These are phyloP conservation scores for Anthostomella pinea DNA, from an alignment of 2,329 filamentous ascomycete species.

Conservation along the genomic window DNA sequence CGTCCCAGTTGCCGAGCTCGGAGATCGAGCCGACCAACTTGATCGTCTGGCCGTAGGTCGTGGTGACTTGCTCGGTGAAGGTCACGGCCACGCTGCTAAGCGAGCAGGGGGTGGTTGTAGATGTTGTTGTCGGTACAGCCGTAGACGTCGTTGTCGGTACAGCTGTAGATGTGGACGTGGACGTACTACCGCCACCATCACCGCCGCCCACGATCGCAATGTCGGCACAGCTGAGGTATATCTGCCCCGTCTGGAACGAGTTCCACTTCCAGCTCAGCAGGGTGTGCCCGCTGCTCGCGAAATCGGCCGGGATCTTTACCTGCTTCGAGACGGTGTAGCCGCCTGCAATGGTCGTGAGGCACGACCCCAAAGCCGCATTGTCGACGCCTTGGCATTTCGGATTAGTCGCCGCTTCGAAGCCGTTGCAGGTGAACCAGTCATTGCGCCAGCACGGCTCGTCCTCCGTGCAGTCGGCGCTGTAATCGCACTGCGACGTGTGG, in stretches of 20 bases:
- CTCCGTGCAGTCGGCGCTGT: conserved; percentile 44
- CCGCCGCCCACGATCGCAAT: conserved; percentile 38
- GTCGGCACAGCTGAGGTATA: conserved; percentile 53
- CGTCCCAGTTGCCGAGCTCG: conserved; percentile 52
- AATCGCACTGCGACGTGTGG: too few relatives aligned
- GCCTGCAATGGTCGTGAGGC: conserved; percentile 49
- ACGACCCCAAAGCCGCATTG: conserved; percentile 40
- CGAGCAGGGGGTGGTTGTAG: conserved; percentile 25
- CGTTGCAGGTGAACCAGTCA: conserved; percentile 55
- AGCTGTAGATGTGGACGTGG: conserved; percentile 3
- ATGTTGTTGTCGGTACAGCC: conserved; percentile 19
- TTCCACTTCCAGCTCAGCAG: conserved; percentile 54
- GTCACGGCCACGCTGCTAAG: conserved; percentile 38
- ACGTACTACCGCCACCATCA: background rate
- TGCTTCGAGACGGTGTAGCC: conserved; percentile 52
- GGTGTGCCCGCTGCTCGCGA: conserved; percentile 42
- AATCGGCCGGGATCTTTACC: conserved; percentile 47
- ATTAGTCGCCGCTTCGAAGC: conserved; percentile 36
- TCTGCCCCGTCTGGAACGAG: conserved; percentile 51
- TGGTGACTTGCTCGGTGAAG: conserved; percentile 42
- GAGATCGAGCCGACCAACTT: conserved; percentile 42
- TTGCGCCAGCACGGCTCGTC: conserved; percentile 46
- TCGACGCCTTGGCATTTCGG: conserved; percentile 47
- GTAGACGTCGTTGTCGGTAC: too few relatives aligned
- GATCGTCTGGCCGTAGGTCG: conserved; percentile 47